Evolutionary conservation across 1,139 yeast genomes (phyloP).

Genomic region (Sugiyamaella novakii): DNA sequence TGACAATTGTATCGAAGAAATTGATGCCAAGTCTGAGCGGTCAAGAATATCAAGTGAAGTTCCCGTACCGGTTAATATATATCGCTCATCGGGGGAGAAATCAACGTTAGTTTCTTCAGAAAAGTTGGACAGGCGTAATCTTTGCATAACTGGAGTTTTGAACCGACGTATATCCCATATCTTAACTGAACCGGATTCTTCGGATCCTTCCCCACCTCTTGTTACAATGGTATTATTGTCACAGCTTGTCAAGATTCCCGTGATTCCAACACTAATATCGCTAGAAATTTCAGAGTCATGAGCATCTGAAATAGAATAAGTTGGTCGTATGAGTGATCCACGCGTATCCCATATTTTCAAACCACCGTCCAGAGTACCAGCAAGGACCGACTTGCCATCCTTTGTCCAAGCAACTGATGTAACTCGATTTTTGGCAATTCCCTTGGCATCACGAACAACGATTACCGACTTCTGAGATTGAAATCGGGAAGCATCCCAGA

Average conservation of each 20-base stretch:
- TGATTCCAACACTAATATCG: constrained; percentile 29
- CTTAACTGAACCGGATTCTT: constrained; percentile 36
- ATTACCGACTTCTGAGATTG: constrained; percentile 38
- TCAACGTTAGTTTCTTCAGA: constrained; percentile 32
- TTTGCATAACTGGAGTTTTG: constrained; percentile 39
- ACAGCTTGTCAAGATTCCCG: constrained; percentile 15
- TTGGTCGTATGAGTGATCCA: constrained; percentile 39
- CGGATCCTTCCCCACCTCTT: constrained; percentile 36
- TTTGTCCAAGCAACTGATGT: constrained; percentile 33
- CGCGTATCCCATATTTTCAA: constrained; percentile 39
- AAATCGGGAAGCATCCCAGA: constrained; percentile 41
- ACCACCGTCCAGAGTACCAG: constrained; percentile 38
- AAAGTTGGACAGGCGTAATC: constrained; percentile 32
- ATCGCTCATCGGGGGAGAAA: constrained; percentile 37
- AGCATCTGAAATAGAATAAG: constrained; percentile 33
- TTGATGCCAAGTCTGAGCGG: constrained; percentile 41
- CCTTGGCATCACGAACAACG: constrained; percentile 34
- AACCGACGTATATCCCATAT: constrained; percentile 45
- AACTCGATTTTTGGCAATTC: constrained; percentile 32
- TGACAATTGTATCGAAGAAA: constrained; percentile 30
- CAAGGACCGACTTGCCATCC: constrained; percentile 32
- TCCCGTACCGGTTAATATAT: constrained; percentile 35
- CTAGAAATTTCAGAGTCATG: constrained; percentile 28
- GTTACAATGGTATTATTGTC: constrained; percentile 34
- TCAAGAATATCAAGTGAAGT: constrained; percentile 42